Conservation (phyloP, 2,329 filamentous ascomycete species). For the Teratosphaeria zuluensis region DNA sequence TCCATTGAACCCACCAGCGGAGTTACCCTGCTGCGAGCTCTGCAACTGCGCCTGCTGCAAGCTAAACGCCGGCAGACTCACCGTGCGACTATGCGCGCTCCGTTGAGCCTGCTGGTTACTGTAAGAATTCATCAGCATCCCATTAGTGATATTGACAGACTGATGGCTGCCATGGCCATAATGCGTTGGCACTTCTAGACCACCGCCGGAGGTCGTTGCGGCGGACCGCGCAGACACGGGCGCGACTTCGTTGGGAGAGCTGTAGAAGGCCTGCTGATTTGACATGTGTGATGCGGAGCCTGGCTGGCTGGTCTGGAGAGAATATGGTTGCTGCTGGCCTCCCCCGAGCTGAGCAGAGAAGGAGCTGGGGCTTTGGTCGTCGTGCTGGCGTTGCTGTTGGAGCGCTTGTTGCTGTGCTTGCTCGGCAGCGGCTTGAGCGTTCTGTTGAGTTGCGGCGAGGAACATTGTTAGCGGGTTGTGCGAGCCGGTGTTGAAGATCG, state of each 20-base stretch:
- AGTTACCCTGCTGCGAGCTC: slow-evolving; percentile 30
- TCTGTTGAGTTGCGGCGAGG: slow-evolving; percentile 51
- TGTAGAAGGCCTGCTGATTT: slow-evolving; percentile 69
- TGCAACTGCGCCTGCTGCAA: slow-evolving; percentile 37
- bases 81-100: slow-evolving; percentile 59
- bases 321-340: background rate
- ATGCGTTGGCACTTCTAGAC: slow-evolving; percentile 26
- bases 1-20: background rate
- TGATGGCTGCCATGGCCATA: slow-evolving; percentile 46
- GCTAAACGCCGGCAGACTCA: slow-evolving; percentile 71
- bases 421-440: slow-evolving; percentile 46
- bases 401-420: slow-evolving; percentile 48
- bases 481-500: slow-evolving; percentile 65
- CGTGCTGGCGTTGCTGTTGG: slow-evolving; percentile 12
- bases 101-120: slow-evolving; percentile 1
- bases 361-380: slow-evolving; percentile 22
- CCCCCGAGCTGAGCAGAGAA: slow-evolving; percentile 26
- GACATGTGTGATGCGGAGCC: slow-evolving; percentile 27
- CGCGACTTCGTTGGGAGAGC: slow-evolving; percentile 52
- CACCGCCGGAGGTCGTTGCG: slow-evolving; percentile 1
- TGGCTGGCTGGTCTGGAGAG: background rate
- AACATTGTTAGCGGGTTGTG: slow-evolving; percentile 93
- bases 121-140: slow-evolving; percentile 19
- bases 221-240: slow-evolving; percentile 13
- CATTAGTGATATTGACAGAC: slow-evolving; percentile 40